Evolutionary conservation across 2,329 filamentous ascomycete species (phyloP), one percentile per base, ranked within the genome.

Genomic region (Ophiocordyceps robertsii): DNA sequence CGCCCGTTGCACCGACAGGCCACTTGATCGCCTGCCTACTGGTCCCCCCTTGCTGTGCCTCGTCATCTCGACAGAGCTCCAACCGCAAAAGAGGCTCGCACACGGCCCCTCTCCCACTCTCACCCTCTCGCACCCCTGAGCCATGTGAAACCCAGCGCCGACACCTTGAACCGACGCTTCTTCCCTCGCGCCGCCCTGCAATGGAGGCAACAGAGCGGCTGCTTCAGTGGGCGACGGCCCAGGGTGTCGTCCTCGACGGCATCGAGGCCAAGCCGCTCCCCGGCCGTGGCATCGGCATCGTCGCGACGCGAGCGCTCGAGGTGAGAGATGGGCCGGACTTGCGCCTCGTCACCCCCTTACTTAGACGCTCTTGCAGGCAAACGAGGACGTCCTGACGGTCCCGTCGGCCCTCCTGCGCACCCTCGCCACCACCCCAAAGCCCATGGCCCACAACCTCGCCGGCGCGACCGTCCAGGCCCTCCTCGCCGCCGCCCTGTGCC

Each of bases 201-300:
- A 50, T 50, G 49, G 48, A 54, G 1, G 43, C 46, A 6, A 53
- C 56, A 21, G 62, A 73, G 24, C 62, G 66, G 9, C 83, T 93
- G 46, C 67, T 81, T 3, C 54, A 69, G 45, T 94, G 87, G 84
- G 81, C 82, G 2, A 57, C 68, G 29, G 60, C 63, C 2, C 70
- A 77, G 44, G 84, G 83, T 13, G 72, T 93, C 27, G 61, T 70
- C 31, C 73, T 87, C 49, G 70, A 81, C 51, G 80, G 79, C 27
- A 76, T 93, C 39, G 66, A 67, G 3, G 80, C 86, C 6, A 71
- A 77, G 35, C 67, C 67, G 33, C 78, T 94, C 14, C 74, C 80
- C 6, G 82, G 80, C 2, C 72, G 83, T 43, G 88, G 88, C 27
- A 73, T 92, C 42, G 88, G 89, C 38, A 78, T 95, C 44, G 70